These are phyloP conservation scores for Leersia perrieri DNA, from an alignment of 176 grass and related monocot genomes.

Conservation along the genomic window DNA sequence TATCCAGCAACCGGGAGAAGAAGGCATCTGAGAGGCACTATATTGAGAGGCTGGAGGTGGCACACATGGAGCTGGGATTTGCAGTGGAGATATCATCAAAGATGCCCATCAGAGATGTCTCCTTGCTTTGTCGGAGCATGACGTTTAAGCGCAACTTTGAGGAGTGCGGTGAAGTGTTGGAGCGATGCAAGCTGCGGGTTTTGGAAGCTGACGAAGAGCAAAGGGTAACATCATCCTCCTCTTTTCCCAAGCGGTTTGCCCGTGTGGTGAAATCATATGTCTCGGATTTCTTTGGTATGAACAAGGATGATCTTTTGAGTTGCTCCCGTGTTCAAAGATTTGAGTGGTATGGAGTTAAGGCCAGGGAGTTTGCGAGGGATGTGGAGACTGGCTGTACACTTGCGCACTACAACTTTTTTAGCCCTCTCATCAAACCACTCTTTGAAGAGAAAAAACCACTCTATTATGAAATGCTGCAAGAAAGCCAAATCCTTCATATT, in stretches of 20 bases:
- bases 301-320: no score
- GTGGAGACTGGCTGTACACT: conserved; percentile 12
- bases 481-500: no score
- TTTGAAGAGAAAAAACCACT: background rate
- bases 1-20: background rate
- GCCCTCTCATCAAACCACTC: background rate
- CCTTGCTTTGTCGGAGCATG: background rate
- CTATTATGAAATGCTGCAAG: fast-evolving
- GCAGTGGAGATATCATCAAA: background rate
- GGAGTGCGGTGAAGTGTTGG: background rate
- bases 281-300: background rate
- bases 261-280: background rate
- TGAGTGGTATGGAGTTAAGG: background rate
- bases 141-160: background rate
- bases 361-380: background rate
- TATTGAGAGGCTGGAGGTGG: background rate
- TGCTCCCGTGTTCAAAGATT: background rate
- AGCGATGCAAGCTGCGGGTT: background rate
- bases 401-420: background rate
- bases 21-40: background rate
- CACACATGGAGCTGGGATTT: background rate
- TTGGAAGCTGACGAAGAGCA: no score
- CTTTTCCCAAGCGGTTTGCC: background rate
- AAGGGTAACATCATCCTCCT: background rate
- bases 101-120: background rate